phyloP scores from a whole-genome alignment of 495 filamentous ascomycete species.

The Penicillium pancosmium region DNA sequence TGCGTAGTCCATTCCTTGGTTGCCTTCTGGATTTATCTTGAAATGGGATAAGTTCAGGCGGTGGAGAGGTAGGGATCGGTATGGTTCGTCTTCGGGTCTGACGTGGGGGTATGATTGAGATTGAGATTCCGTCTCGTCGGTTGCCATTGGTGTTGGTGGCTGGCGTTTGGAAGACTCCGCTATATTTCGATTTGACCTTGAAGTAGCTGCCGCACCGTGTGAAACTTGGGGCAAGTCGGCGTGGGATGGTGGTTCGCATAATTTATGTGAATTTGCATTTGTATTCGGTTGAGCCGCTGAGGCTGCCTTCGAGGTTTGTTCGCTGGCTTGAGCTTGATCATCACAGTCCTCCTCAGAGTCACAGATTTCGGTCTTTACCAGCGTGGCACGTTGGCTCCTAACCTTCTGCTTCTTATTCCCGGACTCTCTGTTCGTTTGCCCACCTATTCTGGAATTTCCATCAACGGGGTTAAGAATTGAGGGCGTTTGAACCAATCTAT shows the following conservation, averaged over 20 bases:
- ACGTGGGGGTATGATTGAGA: constrained; percentile 16
- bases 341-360: too few species aligned
- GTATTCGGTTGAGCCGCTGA: too few species aligned
- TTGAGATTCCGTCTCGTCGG: neutral
- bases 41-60: constrained; percentile 68
- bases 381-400: neutral
- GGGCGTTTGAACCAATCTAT: neutral
- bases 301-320: too few species aligned
- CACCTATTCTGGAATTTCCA: constrained; percentile 19
- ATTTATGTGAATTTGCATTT: too few species aligned
- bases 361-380: too few species aligned
- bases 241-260: neutral
- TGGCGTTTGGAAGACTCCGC: neutral
- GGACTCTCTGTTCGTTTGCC: constrained; percentile 1
- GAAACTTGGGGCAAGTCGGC: neutral
- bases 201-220: neutral
- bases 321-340: too few species aligned
- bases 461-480: constrained; percentile 29
- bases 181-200: neutral
- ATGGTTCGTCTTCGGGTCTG: constrained; percentile 41
- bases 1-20: constrained; percentile 73
- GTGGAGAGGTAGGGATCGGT: constrained; percentile 55
- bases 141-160: neutral
- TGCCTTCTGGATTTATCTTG: constrained; percentile 76
- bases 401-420: constrained; percentile 15